phyloP scores from a whole-genome alignment of 1,284 basidiomycete species.

The Cutaneotrichosporon sp. region DNA sequence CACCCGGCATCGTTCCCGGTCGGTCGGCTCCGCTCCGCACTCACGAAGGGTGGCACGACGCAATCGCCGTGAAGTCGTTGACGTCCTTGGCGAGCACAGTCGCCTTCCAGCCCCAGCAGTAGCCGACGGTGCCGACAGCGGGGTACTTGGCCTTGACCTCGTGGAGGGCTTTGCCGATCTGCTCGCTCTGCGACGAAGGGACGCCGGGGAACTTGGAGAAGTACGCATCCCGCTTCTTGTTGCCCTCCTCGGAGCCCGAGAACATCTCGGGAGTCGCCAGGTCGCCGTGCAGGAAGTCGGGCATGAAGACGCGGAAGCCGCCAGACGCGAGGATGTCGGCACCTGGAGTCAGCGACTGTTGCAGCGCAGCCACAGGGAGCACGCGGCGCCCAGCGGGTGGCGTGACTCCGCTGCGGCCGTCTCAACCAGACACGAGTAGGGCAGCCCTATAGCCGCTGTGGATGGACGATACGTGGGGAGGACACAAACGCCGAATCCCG shows the following conservation, averaged over 20 bases:
- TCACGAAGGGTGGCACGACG: conserved; percentile 44
- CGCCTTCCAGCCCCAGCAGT: conserved; percentile 50
- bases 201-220: conserved; percentile 37
- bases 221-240: conserved; percentile 28
- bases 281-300: conserved; percentile 49
- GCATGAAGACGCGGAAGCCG: conserved; percentile 49
- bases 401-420: background rate
- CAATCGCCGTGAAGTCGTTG: conserved; percentile 31
- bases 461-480: too few relatives aligned
- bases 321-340: conserved; percentile 46
- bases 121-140: conserved; percentile 47
- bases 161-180: conserved; percentile 36
- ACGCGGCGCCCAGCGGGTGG: too few relatives aligned
- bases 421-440: too few relatives aligned
- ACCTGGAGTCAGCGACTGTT: conserved; percentile 28
- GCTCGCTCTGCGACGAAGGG: conserved; percentile 32
- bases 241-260: conserved; percentile 21
- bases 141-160: conserved; percentile 35
- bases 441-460: too few relatives aligned
- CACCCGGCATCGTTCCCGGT: too few relatives aligned
- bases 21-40: conserved; percentile 12
- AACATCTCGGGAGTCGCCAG: conserved; percentile 45
- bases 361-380: background rate
- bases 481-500: background rate
- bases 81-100: conserved; percentile 20